Evolutionary conservation across 768 basidiomycete genomes (phyloP).

Genomic region (Astraeus odoratus): DNA sequence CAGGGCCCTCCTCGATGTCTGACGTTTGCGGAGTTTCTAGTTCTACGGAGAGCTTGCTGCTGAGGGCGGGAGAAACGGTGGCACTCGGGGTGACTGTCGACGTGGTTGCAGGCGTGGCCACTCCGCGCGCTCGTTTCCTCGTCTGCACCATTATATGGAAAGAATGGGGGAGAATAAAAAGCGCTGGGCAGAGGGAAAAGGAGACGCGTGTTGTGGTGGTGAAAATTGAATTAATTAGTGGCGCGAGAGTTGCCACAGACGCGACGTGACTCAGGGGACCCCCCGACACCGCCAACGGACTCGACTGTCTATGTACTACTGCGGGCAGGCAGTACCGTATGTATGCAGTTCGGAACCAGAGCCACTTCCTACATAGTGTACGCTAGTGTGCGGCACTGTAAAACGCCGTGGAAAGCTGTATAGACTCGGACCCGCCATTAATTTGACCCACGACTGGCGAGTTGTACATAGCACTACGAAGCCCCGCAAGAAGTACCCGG

Average conservation of each 20-base stretch:
- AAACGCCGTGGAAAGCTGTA: no score
- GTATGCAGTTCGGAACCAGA: no score
- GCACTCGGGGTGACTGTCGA: constrained; percentile 31
- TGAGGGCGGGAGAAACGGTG: constrained; percentile 46
- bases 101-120: constrained; percentile 19
- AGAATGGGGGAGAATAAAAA: not conserved
- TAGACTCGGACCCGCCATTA: no score
- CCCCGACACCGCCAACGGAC: not conserved
- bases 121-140: constrained; percentile 12
- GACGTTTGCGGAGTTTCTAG: constrained; percentile 52
- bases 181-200: no score
- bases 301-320: not conserved
- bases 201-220: not conserved
- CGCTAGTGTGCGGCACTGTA: no score
- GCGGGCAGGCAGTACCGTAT: no score
- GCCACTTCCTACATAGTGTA: no score
- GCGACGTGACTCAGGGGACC: constrained; percentile 11
- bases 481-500: no score
- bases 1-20: constrained; percentile 18
- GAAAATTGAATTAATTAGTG: constrained; percentile 16
- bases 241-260: constrained; percentile 24
- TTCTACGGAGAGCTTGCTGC: constrained; percentile 38
- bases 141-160: constrained; percentile 17
- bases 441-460: no score
- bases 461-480: no score